Percentiles rank a stretch among this genome's conserved stretches.
These are phyloP conservation scores for Eimeria sp. DNA, from an alignment of 169 alveolate species.

Conservation along the genomic window DNA sequence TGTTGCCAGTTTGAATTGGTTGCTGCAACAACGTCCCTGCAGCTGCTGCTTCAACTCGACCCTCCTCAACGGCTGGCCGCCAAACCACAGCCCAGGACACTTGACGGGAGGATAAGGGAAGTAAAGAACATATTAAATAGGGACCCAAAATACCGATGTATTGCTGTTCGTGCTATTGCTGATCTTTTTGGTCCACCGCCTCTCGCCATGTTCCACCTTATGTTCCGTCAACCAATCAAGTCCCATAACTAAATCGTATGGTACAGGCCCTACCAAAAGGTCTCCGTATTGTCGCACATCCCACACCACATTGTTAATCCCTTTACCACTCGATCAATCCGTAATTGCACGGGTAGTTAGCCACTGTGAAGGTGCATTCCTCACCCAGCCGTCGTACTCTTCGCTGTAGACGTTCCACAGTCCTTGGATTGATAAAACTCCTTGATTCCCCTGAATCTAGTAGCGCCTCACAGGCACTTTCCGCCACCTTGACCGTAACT, in stretches of 20 bases:
- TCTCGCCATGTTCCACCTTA: too few species aligned
- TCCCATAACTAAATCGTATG: background rate
- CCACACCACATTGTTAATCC: background rate
- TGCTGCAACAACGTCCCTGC: too few species aligned
- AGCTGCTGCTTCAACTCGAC: too few species aligned
- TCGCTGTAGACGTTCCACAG: background rate
- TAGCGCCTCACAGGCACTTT: background rate
- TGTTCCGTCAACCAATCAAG: background rate
- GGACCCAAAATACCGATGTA: too few species aligned
- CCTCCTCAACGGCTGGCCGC: too few species aligned
- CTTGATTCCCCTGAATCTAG: background rate
- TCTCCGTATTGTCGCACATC: background rate
- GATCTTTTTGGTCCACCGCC: too few species aligned
- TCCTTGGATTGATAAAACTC: background rate
- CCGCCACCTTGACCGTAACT: background rate
- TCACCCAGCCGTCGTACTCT: background rate
- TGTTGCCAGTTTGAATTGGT: too few species aligned
- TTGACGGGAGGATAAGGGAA: too few species aligned
- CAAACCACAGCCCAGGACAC: too few species aligned
- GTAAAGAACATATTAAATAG: too few species aligned
- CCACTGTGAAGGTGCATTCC: background rate
- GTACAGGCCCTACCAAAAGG: background rate
- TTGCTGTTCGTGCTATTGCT: too few species aligned
- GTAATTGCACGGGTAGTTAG: background rate
- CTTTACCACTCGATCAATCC: slow-evolving; percentile 10